Evolutionary conservation across 306 rosid species (phyloP), one percentile per base, ranked within the genome.

Genomic region (Castanopsis chinensis): DNA sequence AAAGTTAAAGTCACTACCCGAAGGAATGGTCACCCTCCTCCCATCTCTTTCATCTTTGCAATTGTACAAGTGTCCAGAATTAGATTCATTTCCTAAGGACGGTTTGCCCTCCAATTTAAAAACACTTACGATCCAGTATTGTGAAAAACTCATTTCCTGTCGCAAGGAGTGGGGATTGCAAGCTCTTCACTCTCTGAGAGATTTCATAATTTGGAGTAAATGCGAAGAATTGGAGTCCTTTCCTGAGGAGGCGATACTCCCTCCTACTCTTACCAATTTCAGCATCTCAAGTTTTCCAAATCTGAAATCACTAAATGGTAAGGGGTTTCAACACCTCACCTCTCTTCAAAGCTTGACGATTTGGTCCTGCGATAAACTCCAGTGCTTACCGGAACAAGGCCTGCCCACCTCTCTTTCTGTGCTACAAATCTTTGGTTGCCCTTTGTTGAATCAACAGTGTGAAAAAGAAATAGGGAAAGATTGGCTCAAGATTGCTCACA

Each of bases 251-350:
- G 30, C 25, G 7, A 23, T 20, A 51, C 43, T 71, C 5, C 76
- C 76, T 18, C 1, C 45, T 32, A 55, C 52, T 45, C 43, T 78
- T 0, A 18, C 61, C 45, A 0, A 1, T 27, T 18, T 78, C 4
- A 0, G 0, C 1, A 4, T 78, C 6, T 0, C 73, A 30, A 3
- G 0, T 37, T 11, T 27, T 57, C 59, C n/a, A 17, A 45, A 41
- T 14, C 4, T 78, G 10, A 70, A 69, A 78, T 37, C 30, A 9
- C 18, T 75, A 13, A 76, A 87, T 13, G 20, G 11, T 14, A 59
- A 7, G 6, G 84, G 82, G 37, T 51, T 88, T 61, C 82, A 71
- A 70, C 60, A 78, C 19, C 83, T 82, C 14, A 55, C 65, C 27
- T 85, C 52, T 61, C 88, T 85, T 55, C 19, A 54, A n/a, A 0